Evolutionary conservation across 352 stramenopile genomes (phyloP), one percentile per base, ranked within the genome.

Genomic region (Phytophthora foliorum): DNA sequence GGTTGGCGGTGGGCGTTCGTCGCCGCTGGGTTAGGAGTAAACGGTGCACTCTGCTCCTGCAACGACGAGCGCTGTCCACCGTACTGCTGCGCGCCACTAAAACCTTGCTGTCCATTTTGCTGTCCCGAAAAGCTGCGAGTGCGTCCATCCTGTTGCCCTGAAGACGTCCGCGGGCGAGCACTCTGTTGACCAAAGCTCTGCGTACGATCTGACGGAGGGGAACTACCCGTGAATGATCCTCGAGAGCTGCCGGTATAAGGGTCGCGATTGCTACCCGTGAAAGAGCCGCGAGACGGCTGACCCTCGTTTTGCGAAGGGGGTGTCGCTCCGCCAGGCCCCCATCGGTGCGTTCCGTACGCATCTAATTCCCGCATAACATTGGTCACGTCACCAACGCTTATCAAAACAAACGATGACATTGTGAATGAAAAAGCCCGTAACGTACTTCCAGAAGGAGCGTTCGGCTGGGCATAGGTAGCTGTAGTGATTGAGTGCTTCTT

Each of bases 281-380:
- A 63, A 24, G 70, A 71, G 9, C 52, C 59, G 73, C 52, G 56
- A 25, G 53, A 58, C 14, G 36, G 73, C 62, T 68, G 69, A 44
- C 9, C 66, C 8, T 79, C 67, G 17, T 44, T 71, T 16, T 77
- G 72, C 8, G 72, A 77, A 11, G 55, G 75, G 13, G 73, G 71
- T 6, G 63, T 78, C 52, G 86, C 79, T 19, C 82, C 80, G 34
- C 69, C 73, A 21, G 84, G 83, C 27, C 87, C 87, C 87, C 87
- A 94, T 24, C 75, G 75, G 53, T 92, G 84, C 21, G 75, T 86
- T 19, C 83, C 85, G 69, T 85, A 94, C 27, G 81, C 65, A 60
- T 74, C 82, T 89, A 55, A 11, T 9, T 10, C 24, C 44, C 3
- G 25, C 13, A 64, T 19, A 50, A 58, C 19, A 49, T 63, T 11